Conservation (phyloP, 1,284 basidiomycete species). For the Bjerkandera adusta region DNA sequence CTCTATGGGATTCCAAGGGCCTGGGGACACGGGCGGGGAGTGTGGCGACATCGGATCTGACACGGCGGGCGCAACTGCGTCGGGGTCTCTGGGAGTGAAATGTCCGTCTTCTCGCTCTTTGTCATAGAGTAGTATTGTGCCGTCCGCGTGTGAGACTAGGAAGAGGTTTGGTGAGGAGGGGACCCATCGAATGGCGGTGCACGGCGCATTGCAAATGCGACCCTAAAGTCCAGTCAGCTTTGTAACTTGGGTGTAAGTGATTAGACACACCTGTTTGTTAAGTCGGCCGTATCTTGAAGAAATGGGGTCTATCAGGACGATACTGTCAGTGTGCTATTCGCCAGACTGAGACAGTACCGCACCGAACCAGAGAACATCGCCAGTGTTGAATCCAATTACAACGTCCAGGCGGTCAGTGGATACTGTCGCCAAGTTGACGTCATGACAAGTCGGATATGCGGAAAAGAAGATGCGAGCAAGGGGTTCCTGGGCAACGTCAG, state of each 20-base stretch:
- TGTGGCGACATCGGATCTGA: constrained; percentile 17
- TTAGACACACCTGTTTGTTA: constrained; percentile 77
- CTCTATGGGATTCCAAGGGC: constrained; percentile 66
- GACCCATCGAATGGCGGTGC: constrained; percentile 87
- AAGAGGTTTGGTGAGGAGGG: constrained; percentile 84
- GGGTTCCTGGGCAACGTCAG: constrained; percentile 60
- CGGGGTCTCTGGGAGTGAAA: constrained; percentile 61
- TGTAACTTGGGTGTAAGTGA: constrained; percentile 4
- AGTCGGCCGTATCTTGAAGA: constrained; percentile 83
- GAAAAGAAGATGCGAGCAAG: constrained; percentile 85
- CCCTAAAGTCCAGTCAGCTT: constrained; percentile 45
- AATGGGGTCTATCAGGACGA: constrained; percentile 65
- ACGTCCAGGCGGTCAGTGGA: constrained; percentile 82
- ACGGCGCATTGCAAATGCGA: constrained; percentile 75
- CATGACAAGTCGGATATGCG: constrained; percentile 86
- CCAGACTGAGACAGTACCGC: constrained; percentile 23
- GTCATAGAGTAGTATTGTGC: constrained; percentile 85
- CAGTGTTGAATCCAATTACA: constrained; percentile 89
- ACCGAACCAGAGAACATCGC: constrained; percentile 94
- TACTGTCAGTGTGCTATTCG: no score
- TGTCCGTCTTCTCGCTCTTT: constrained; percentile 85
- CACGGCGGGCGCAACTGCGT: constrained; percentile 21
- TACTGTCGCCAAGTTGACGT: constrained; percentile 79
- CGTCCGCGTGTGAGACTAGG: constrained; percentile 89
- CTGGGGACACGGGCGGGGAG: constrained; percentile 34